These are phyloP conservation scores for Boletellus ananas DNA, from an alignment of 768 basidiomycete species.

Conservation along the genomic window DNA sequence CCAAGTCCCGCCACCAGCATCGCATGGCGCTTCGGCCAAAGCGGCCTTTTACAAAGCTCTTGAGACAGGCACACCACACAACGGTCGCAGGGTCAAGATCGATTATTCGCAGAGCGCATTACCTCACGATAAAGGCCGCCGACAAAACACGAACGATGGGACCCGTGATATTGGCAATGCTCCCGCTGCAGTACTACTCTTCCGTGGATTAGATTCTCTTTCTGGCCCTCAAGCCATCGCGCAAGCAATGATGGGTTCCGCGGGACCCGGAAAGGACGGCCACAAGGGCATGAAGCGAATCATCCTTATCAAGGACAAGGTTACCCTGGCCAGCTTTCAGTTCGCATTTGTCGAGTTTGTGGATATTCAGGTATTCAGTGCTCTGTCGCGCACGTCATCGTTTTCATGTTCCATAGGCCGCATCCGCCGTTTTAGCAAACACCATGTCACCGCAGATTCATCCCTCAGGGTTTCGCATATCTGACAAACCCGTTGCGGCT, in stretches of 20 bases:
- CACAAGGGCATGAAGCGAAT: constrained; percentile 87
- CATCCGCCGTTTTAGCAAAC: constrained; percentile 75
- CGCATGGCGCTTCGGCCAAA: constrained; percentile 77
- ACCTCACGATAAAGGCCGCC: constrained; percentile 63
- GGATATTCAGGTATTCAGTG: constrained; percentile 62
- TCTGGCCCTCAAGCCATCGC: constrained; percentile 87
- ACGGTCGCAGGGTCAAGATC: constrained; percentile 87
- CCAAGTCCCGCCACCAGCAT: constrained; percentile 86
- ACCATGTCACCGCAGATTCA: constrained; percentile 84
- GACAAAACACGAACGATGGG: constrained; percentile 82
- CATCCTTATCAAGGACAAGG: constrained; percentile 84
- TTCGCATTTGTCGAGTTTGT: constrained; percentile 94
- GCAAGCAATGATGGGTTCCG: constrained; percentile 76
- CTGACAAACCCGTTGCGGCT: constrained; percentile 81
- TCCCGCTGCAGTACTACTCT: constrained; percentile 76
- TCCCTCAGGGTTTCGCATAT: constrained; percentile 92
- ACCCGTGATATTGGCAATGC: constrained; percentile 92
- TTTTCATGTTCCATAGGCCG: constrained; percentile 51
- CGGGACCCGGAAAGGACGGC: constrained; percentile 72
- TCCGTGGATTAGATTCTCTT: constrained; percentile 85
- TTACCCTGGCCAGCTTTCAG: constrained; percentile 84
- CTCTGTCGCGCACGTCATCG: neutral
- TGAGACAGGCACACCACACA: constrained; percentile 65
- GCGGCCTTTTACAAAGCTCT: constrained; percentile 70
- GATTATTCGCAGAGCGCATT: constrained; percentile 89